Conservation (phyloP, 345 rosid species). For the Isatis tinctoria region DNA sequence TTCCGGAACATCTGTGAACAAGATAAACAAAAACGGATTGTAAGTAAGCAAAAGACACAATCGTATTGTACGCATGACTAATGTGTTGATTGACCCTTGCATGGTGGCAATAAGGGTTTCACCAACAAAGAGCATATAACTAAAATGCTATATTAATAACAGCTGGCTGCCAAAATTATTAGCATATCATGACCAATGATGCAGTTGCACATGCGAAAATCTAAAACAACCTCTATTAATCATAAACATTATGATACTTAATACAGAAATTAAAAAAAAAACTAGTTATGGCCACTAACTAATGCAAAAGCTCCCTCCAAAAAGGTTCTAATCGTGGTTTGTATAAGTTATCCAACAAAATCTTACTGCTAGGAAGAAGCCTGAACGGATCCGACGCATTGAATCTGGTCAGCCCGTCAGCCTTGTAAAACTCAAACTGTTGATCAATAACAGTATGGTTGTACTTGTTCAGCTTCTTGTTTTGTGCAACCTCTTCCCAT, state of each 20-base stretch:
- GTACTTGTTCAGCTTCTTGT: slow-evolving; percentile 91
- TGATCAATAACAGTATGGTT: slow-evolving; percentile 81
- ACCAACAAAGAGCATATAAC: not conserved
- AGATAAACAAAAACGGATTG: not conserved
- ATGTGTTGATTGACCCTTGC: not conserved
- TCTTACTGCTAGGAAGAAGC: slow-evolving; percentile 94
- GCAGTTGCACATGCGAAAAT: not conserved
- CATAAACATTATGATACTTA: not conserved
- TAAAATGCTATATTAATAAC: not conserved
- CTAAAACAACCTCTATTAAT: not conserved
- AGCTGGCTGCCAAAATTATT: not conserved
- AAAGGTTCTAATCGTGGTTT: not conserved
- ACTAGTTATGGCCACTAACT: not conserved
- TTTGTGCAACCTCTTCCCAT: slow-evolving; percentile 97
- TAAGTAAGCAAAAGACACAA: not conserved
- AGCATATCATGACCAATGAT: not conserved
- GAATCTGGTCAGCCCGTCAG: slow-evolving; percentile 83
- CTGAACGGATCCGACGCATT: slow-evolving; percentile 71
- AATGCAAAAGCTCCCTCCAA: not conserved
- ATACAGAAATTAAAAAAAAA: not conserved
- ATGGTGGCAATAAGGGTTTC: not conserved
- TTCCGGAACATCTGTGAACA: slow-evolving; percentile 86
- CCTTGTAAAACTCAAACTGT: slow-evolving; percentile 76
- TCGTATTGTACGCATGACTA: not conserved
- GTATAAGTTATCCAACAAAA: slow-evolving; percentile 1